Percentiles rank a stretch among this genome's conserved stretches.
Evolutionary conservation across 352 stramenopile species (phyloP).

Genomic region (Phytophthora litchii): DNA sequence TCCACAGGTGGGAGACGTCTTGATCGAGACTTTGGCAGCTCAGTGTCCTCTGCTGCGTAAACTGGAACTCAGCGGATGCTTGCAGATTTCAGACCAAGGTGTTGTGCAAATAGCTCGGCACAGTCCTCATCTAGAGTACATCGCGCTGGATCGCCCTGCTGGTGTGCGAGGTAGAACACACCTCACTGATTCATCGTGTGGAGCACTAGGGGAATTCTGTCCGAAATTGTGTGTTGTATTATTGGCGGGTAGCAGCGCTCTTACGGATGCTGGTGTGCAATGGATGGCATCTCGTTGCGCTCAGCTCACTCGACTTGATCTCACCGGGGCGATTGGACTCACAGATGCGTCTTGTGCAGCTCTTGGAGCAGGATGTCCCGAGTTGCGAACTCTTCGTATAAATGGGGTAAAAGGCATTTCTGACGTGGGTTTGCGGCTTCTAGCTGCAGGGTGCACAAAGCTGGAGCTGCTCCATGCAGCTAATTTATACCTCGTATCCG

Average conservation of each 20-base stretch:
- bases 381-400: constrained; percentile 51
- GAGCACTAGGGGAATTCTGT: constrained; percentile 79
- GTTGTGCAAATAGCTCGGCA: constrained; percentile 81
- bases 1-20: constrained; percentile 80
- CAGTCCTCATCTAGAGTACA: constrained; percentile 71
- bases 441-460: constrained; percentile 83
- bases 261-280: constrained; percentile 91
- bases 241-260: constrained; percentile 82
- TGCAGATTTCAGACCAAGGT: constrained; percentile 83
- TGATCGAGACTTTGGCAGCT: constrained; percentile 82
- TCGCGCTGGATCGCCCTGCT: constrained; percentile 67
- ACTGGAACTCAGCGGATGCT: constrained; percentile 81
- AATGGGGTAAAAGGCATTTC: constrained; percentile 77
- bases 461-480: constrained; percentile 76
- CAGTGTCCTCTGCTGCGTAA: constrained; percentile 70
- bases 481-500: constrained; percentile 91
- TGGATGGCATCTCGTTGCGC: constrained; percentile 88
- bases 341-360: constrained; percentile 79
- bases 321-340: constrained; percentile 83
- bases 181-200: constrained; percentile 90
- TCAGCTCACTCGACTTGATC: constrained; percentile 75
- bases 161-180: constrained; percentile 55
- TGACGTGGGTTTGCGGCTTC: constrained; percentile 82
- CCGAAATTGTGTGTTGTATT: constrained; percentile 58
- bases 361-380: constrained; percentile 42